These are phyloP conservation scores for Pestalotiopsis sp. DNA, from an alignment of 2,329 filamentous ascomycete genomes.

Conservation along the genomic window DNA sequence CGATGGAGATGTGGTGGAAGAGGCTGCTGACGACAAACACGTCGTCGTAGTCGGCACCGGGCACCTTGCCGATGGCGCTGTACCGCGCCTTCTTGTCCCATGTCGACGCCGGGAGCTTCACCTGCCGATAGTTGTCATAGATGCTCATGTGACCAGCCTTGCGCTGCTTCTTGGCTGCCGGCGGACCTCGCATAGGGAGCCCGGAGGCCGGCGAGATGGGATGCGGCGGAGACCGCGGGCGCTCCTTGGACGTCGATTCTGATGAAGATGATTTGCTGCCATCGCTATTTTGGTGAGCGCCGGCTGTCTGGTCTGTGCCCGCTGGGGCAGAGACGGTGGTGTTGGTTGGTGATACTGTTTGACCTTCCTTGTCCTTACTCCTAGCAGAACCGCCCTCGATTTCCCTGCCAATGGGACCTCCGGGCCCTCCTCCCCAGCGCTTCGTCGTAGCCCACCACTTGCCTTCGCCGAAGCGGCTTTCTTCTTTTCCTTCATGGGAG, in stretches of 20 bases:
- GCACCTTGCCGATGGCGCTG: slow-evolving; percentile 54
- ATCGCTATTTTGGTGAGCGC: background rate
- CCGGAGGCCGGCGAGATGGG: slow-evolving; percentile 14
- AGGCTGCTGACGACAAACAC: slow-evolving; percentile 63
- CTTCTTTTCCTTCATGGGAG: slow-evolving; percentile 57
- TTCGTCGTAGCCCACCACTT: slow-evolving; percentile 64
- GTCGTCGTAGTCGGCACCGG: slow-evolving; percentile 56
- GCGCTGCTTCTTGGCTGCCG: slow-evolving; percentile 49
- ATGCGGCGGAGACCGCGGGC: slow-evolving; percentile 9
- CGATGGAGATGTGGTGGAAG: slow-evolving; percentile 63
- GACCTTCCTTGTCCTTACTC: slow-evolving; percentile 45
- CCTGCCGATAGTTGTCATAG: slow-evolving; percentile 67
- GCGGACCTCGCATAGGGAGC: slow-evolving; percentile 27
- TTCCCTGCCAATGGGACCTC: slow-evolving; percentile 66
- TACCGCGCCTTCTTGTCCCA: slow-evolving; percentile 66
- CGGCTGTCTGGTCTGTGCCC: background rate
- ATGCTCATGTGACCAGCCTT: slow-evolving; percentile 52
- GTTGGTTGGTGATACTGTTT: background rate
- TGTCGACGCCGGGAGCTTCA: slow-evolving; percentile 56
- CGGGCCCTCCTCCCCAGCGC: slow-evolving; percentile 65
- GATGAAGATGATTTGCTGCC: background rate
- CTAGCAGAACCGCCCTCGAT: slow-evolving; percentile 50
- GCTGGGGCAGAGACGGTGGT: background rate
- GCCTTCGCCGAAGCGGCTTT: slow-evolving; percentile 59
- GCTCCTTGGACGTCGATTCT: background rate